Base-by-base conservation (phyloP, 1,284 basidiomycete species). In the Sporisorium iseilematis-ciliati region DNA sequence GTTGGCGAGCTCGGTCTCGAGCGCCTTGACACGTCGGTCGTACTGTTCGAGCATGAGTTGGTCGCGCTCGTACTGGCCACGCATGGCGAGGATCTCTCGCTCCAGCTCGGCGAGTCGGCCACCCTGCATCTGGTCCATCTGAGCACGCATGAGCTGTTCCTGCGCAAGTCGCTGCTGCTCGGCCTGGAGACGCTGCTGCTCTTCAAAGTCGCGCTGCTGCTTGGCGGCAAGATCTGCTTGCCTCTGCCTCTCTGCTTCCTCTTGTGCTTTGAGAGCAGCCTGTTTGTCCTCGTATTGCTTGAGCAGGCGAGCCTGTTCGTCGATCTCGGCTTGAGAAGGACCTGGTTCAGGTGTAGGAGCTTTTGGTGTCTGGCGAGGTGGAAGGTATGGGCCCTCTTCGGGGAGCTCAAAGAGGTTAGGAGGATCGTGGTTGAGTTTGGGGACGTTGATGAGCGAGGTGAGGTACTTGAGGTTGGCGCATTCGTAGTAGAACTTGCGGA, bases 31-130 rank as follows among this genome's bases (percentile, higher is more conserved):
- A 69, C 97, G 91, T 53, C 92, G 90, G 85, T 99, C 97, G 85
- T 99, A 99, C 84, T 98, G 95, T 86, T 98, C 96, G 63, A 99
- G 88, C 87, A 99, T 91, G 81, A 99, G 92, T 86, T 99, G 97
- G 83, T 99, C 96, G 16, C 96, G 91, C 87, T 99, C 97, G 85
- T 95, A 99, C 85, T 99, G 97, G 0, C 96, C 95, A 58, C 95
- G 89, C 92, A 98, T 93, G 16, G 90, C 92, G 45, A 99, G 89
- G 65, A 98, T 88, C 86, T 99, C 93, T 61, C 93, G 89, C 86
- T 99, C 94, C 43, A 97, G 89, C 80, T 98, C 93, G 66, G 89
- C 89, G 75, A 91, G 91, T 35, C 86, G 77, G 8, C 86, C 86
- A 29, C 85, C 85, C 48, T 83, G 83, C 73, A 84, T 81, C 88